These are phyloP conservation scores for Neonectria faginata DNA, from an alignment of 2,329 filamentous ascomycete genomes.

Conservation along the genomic window DNA sequence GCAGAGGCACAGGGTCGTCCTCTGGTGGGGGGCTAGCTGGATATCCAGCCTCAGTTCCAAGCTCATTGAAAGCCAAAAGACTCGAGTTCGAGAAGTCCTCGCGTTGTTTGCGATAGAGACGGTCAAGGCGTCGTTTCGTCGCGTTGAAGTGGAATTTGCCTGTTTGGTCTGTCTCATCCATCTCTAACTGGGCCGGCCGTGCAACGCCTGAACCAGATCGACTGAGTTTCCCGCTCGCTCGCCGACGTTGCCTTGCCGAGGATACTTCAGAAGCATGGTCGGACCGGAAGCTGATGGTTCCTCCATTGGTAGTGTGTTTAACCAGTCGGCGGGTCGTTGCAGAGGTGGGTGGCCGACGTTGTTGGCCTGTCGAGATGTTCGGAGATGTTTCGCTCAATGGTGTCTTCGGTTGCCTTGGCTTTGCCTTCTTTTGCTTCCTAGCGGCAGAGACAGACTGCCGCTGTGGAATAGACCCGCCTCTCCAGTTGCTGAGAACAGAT, in stretches of 20 bases:
- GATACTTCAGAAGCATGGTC: constrained; percentile 7
- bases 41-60: constrained; percentile 30
- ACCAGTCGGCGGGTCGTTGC: constrained; percentile 44
- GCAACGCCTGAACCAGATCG: constrained; percentile 35
- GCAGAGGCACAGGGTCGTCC: constrained; percentile 40
- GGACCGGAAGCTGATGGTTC: constrained; percentile 44
- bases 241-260: constrained; percentile 13
- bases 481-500: constrained; percentile 67
- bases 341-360: constrained; percentile 1
- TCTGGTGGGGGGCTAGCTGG: constrained; percentile 41
- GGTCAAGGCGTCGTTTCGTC: constrained; percentile 67
- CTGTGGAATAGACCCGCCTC: constrained; percentile 62
- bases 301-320: constrained; percentile 45
- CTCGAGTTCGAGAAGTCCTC: constrained; percentile 43
- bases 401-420: constrained; percentile 23
- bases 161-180: constrained; percentile 52
- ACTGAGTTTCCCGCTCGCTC: constrained; percentile 12
- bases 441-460: constrained; percentile 49
- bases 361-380: constrained; percentile 34
- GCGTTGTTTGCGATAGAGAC: constrained; percentile 59
- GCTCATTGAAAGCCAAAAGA: constrained; percentile 33
- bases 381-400: constrained; percentile 40
- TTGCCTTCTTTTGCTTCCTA: constrained; percentile 30
- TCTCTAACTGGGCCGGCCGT: constrained; percentile 69
- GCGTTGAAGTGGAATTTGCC: constrained; percentile 58